Conservation (phyloP, 768 basidiomycete species). For the Naematelia encephala region DNA sequence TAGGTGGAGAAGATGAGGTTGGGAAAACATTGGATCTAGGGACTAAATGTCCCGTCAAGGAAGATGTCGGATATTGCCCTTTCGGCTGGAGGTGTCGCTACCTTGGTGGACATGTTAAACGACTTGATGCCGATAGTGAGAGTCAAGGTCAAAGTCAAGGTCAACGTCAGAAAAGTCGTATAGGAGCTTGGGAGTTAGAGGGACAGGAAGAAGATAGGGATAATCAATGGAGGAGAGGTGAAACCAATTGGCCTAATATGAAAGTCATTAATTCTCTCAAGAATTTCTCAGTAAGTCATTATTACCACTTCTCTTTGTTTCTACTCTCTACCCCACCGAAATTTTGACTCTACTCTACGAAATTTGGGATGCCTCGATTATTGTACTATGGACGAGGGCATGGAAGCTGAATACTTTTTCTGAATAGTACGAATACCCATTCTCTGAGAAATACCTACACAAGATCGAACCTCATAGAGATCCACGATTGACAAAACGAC, state of each 20-base stretch:
- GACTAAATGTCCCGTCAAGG: slow-evolving; percentile 65
- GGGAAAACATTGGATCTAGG: slow-evolving; percentile 24
- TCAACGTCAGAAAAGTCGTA: slow-evolving; percentile 1
- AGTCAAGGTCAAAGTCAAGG: slow-evolving; percentile 55
- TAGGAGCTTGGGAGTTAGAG: slow-evolving; percentile 33
- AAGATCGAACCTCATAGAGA: slow-evolving; percentile 34
- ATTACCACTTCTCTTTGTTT: not conserved
- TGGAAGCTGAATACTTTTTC: slow-evolving; percentile 1
- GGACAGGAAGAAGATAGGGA: slow-evolving; percentile 52
- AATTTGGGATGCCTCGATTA: too few species aligned
- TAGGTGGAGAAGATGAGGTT: slow-evolving; percentile 32
- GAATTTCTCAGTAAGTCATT: slow-evolving; percentile 61
- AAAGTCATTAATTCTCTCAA: slow-evolving; percentile 63
- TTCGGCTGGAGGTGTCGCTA: slow-evolving; percentile 89
- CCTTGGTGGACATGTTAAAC: slow-evolving; percentile 68
- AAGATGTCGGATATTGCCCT: slow-evolving; percentile 69
- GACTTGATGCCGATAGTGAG: slow-evolving; percentile 55
- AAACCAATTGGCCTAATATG: slow-evolving; percentile 67
- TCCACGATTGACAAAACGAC: slow-evolving; percentile 19
- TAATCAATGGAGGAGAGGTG: slow-evolving; percentile 53
- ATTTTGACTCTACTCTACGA: too few species aligned
- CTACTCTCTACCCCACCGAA: too few species aligned
- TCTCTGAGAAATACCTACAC: slow-evolving; percentile 31
- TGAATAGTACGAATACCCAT: slow-evolving; percentile 33
- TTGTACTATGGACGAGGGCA: too few species aligned